These are phyloP conservation scores for Trichoderma koningii DNA, from an alignment of 2,329 filamentous ascomycete genomes.

Conservation along the genomic window DNA sequence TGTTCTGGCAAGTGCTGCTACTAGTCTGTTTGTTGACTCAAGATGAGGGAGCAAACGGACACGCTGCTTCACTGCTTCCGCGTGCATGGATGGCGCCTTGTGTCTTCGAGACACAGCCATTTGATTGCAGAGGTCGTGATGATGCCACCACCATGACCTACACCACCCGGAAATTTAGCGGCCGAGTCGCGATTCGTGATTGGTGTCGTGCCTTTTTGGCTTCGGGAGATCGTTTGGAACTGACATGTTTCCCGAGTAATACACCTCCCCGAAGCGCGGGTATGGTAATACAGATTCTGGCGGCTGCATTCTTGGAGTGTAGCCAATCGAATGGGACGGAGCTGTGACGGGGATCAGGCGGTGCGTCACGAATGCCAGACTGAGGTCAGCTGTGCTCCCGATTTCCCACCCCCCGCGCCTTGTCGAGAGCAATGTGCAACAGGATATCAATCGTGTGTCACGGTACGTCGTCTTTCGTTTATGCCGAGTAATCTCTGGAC, in stretches of 20 bases:
- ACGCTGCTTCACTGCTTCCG: conserved; percentile 7
- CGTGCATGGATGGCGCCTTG: background rate
- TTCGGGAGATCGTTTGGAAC: background rate
- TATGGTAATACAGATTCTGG: conserved; percentile 1
- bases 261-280: conserved; percentile 1
- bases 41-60: background rate
- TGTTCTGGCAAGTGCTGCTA: background rate
- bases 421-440: background rate
- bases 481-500: background rate
- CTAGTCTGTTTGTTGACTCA: background rate
- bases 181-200: background rate
- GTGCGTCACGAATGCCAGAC: conserved; percentile 4
- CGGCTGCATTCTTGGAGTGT: conserved; percentile 3
- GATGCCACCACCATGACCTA: background rate
- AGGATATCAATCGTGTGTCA: conserved; percentile 8
- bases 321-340: conserved; percentile 11
- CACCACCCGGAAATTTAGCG: background rate
- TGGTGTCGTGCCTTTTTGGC: background rate
- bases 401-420: background rate
- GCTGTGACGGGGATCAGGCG: conserved; percentile 14
- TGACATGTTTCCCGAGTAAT: background rate
- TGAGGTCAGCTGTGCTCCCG: conserved; percentile 20
- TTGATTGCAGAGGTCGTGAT: background rate
- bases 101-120: background rate
- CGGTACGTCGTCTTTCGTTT: background rate